Evolutionary conservation across 225 moss, liverwort and hornwort species (phyloP).

Genomic region (Physcomitrium patens): DNA sequence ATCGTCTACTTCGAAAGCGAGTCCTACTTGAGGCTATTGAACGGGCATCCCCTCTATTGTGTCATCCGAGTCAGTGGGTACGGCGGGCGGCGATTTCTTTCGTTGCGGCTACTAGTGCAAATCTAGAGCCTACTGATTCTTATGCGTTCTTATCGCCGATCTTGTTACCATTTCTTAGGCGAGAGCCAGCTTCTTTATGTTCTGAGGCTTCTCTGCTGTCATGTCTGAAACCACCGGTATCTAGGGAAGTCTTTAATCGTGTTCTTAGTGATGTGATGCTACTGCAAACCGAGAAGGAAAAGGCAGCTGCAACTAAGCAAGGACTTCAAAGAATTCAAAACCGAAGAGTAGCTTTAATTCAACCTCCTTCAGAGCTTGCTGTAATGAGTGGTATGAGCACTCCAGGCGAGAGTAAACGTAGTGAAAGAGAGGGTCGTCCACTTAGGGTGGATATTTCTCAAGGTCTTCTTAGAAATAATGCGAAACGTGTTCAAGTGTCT

Average conservation of each 20-base stretch:
- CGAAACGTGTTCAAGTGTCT: slow-evolving; percentile 50
- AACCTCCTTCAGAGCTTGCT: slow-evolving; percentile 63
- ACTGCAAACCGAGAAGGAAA: slow-evolving; percentile 79
- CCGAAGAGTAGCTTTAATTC: slow-evolving; percentile 77
- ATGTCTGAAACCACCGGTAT: slow-evolving; percentile 96
- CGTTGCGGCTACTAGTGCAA: slow-evolving; percentile 88
- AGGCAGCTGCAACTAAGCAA: slow-evolving; percentile 59
- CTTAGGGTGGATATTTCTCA: slow-evolving; percentile 44
- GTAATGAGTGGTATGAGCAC: slow-evolving; percentile 49
- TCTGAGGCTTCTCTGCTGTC: slow-evolving; percentile 81
- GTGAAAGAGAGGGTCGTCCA: slow-evolving; percentile 40
- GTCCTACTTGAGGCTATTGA: slow-evolving; percentile 83
- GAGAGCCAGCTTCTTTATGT: slow-evolving; percentile 89
- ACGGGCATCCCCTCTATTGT: slow-evolving; percentile 89
- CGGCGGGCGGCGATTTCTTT: slow-evolving; percentile 95
- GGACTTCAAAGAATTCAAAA: slow-evolving; percentile 56
- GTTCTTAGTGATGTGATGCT: slow-evolving; percentile 86
- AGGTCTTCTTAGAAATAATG: slow-evolving; percentile 45
- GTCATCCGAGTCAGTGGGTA: slow-evolving; percentile 99
- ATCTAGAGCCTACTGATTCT: slow-evolving; percentile 81
- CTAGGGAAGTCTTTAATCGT: slow-evolving; percentile 94
- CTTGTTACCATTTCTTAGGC: slow-evolving; percentile 81
- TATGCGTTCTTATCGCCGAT: slow-evolving; percentile 89
- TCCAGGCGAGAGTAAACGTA: slow-evolving; percentile 56
- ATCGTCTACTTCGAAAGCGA: slow-evolving; percentile 83